Base-by-base conservation (phyloP, 2,329 filamentous ascomycete genomes). In the Hypoxylon sp. region DNA sequence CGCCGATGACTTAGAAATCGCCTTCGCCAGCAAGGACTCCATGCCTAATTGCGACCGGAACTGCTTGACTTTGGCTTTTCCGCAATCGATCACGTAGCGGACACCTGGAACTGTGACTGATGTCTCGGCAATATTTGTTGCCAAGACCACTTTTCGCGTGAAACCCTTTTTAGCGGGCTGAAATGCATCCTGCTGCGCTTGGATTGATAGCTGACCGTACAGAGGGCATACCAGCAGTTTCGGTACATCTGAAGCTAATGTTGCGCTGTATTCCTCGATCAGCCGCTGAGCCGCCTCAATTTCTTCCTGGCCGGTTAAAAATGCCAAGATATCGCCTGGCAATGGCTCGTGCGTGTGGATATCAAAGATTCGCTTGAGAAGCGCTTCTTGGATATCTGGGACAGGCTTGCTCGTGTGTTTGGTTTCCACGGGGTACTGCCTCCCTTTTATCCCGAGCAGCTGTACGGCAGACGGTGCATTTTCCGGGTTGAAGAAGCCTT, bases 101-200 rank as follows among this genome's bases (percentile, higher is more conserved):
- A 99, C 93, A 1, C 95, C 95, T 0, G 94, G 91, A 0, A 99
- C 94, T 0, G 95, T 99, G 62, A 99, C 91, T 1, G 95, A 98
- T 0, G 95, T 98, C 77, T 99, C 95, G n/a, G 95, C 95, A 71
- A 99, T 98, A 73, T 99, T 99, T 13, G 95, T 99, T 0, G 94
- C 90, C 0, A 99, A 81, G 0, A 99, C 93, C 11, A 98, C 85
- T 74, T 98, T 98, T 44, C 95, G 86, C 0, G 92, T 96, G 58
- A 84, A 85, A n/a, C 84, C 83, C 2, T 88, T 86, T 57, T 87
- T 87, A 20, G 91, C 85, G 0, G 91, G 91, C 56, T 89, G 83
- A 75, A 99, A 98, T 8, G 96, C 93, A 20, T 88, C 86, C 68
- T 97, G 91, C 71, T 99, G 95, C 0, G 91, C 91, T 55, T 90